Evolutionary conservation across 495 filamentous ascomycete species (phyloP), one percentile per base, ranked within the genome.

Genomic region (Lasiosphaeris hirsuta): DNA sequence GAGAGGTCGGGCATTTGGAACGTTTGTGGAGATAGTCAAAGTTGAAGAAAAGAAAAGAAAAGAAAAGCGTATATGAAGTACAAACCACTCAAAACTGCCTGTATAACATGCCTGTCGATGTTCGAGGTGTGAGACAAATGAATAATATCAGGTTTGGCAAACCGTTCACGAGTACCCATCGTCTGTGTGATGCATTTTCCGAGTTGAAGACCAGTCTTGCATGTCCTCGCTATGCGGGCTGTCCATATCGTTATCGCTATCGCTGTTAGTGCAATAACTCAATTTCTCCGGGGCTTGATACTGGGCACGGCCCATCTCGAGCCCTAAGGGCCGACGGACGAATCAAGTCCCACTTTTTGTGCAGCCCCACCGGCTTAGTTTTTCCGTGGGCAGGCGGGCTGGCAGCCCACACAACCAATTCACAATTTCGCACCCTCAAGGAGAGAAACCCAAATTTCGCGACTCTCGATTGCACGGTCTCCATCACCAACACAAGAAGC

Each of bases 401-500:
- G 14, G 59, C 60, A 60, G 62, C 68, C 68, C 68, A 67, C 68
- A 69, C 66, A 69, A 69, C 66, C 47, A 64, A 66, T 62, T 62
- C 61, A 66, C 65, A 70, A 70, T 70, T 70, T 69, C 61, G 57
- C 63, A 51, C 54, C 5, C 23, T 50, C 55, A 53, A 57, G 59
- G 51, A 54, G 58, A 63, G 64, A 69, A 70, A 72, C 56, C 62
- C 65, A 65, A 69, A 66, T 62, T 66, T 65, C 63, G 64, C 54
- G 63, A 63, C 64, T 13, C 63, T 62, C 53, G 64, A 69, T 61
- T 64, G 52, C 60, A 67, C 67, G 63, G 66, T 67, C 64, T 65
- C 64, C 62, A 66, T 67, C 61, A 71, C 66, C 66, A 69, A 61
- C 64, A 55, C 48, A 61, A 69, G 60, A 63, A 69, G 68, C 64